These are phyloP conservation scores for Pseudocercospora crystallina DNA, from an alignment of 2,329 filamentous ascomycete species.

Conservation along the genomic window DNA sequence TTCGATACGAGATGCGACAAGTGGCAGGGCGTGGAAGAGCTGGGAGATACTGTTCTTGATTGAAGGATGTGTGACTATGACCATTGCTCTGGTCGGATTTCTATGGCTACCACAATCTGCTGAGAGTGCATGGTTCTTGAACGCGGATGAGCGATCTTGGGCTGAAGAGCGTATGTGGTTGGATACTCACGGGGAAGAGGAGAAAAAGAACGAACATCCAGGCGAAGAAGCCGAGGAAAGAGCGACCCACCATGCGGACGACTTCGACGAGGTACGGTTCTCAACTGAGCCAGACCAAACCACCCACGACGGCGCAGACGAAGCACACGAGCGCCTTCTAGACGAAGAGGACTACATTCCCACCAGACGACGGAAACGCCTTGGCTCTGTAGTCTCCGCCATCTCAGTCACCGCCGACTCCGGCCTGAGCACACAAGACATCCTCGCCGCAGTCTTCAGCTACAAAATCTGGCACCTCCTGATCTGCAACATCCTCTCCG, in stretches of 20 bases:
- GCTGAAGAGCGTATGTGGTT: slow-evolving; percentile 47
- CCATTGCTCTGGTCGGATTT: slow-evolving; percentile 48
- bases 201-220: not conserved
- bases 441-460: slow-evolving; percentile 57
- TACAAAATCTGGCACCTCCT: slow-evolving; percentile 61
- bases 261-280: no score
- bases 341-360: slow-evolving; percentile 6
- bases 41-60: slow-evolving; percentile 55
- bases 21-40: slow-evolving; percentile 39
- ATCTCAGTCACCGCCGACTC: slow-evolving; percentile 43
- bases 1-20: slow-evolving; percentile 4
- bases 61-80: slow-evolving; percentile 49
- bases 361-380: slow-evolving; percentile 4
- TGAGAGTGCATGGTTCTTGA: slow-evolving; percentile 54
- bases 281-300: no score
- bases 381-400: slow-evolving; percentile 20
- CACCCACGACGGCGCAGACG: slow-evolving; percentile 8
- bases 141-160: slow-evolving; percentile 46
- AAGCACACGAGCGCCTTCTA: slow-evolving; percentile 26
- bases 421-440: slow-evolving; percentile 45
- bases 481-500: slow-evolving; percentile 62
- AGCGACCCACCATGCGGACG: no score
- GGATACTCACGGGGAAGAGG: slow-evolving; percentile 21
- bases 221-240: slow-evolving; percentile 4
- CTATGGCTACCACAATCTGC: slow-evolving; percentile 52